phyloP scores from a whole-genome alignment of 305 asterid genomes.

The Solanum chacoense region DNA sequence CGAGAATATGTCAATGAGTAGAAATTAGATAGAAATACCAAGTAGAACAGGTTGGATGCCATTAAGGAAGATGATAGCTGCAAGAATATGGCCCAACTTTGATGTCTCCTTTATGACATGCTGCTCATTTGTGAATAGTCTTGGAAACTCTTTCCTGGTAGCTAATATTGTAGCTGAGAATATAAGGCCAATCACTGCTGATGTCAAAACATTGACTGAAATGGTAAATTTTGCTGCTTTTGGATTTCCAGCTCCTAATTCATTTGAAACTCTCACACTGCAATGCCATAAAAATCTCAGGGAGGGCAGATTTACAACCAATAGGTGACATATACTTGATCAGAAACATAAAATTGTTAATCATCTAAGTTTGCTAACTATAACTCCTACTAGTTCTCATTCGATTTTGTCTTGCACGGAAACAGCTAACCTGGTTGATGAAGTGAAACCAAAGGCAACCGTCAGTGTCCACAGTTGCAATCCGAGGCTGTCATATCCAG shows the following conservation, averaged over 20 bases:
- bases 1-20: not conserved
- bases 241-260: conserved; percentile 66
- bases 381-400: not conserved
- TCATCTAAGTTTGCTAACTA: not conserved
- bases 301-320: not conserved
- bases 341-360: not conserved
- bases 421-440: conserved; percentile 18
- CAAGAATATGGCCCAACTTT: conserved; percentile 55
- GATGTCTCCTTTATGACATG: conserved; percentile 51
- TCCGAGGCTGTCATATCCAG: conserved; percentile 11
- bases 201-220: conserved; percentile 34
- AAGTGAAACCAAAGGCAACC: conserved; percentile 25
- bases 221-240: conserved; percentile 57
- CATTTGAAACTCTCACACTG: conserved; percentile 77
- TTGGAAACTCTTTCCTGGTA: conserved; percentile 37
- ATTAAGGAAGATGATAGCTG: conserved; percentile 65
- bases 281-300: not conserved
- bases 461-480: conserved; percentile 27
- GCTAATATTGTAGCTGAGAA: conserved; percentile 40
- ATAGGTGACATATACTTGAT: not conserved
- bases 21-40: conserved; percentile 21
- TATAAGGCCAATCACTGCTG: conserved; percentile 46
- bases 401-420: not conserved
- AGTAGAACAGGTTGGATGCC: conserved; percentile 66
- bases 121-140: conserved; percentile 32